Base-by-base conservation (phyloP, 768 basidiomycete genomes). In the Naganishia vaughanmartiniae region DNA sequence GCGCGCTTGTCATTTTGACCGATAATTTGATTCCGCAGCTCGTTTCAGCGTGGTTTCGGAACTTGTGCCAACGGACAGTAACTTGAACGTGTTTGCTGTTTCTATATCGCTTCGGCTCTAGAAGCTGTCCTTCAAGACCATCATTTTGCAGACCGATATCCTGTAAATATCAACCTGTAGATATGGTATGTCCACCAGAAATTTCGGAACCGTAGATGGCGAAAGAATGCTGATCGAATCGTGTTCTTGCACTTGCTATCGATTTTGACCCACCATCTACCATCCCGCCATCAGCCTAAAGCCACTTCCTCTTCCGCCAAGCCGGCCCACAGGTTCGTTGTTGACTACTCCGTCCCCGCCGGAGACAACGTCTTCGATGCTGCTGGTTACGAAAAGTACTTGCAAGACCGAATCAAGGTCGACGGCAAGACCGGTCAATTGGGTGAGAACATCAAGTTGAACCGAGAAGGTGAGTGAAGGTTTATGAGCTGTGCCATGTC, bases 371-470 rank as follows among this genome's bases (percentile, higher is more conserved):
- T 78, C 69, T 78, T 80, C 78, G 87, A 88, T 76, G 85, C 86
- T 57, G 87, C 86, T 72, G 86, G 85, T 70, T 89, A 86, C 81
- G 88, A 89, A 83, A 97, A 96, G 82, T 96, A 78, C 78, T 72
- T 81, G 67, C 79, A 81, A 71, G 80, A 81, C 75, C 72, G 79
- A 54, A 81, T 81, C 78, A 81, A 81, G 80, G 80, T 81, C 68
- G 79, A 80, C 19, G 81, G 81, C 51, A 82, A 82, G 77, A 73
- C 78, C 53, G 81, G 81, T 70, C 80, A 81, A 75, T 73, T 82
- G 54, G 81, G 80, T 70, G 95, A 98, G 63, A 89, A 84, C 75
- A 86, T 99, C 80, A 90, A 91, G 82, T 88, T 98, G 80, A 82
- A 84, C 75, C 89, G 92, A 71, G 91, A 95, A 83, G 90, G 93